Evolutionary conservation across 192 early-diverging fungal species (phyloP), one percentile per base, ranked within the genome.

Genomic region (Phycomyces nitens): DNA sequence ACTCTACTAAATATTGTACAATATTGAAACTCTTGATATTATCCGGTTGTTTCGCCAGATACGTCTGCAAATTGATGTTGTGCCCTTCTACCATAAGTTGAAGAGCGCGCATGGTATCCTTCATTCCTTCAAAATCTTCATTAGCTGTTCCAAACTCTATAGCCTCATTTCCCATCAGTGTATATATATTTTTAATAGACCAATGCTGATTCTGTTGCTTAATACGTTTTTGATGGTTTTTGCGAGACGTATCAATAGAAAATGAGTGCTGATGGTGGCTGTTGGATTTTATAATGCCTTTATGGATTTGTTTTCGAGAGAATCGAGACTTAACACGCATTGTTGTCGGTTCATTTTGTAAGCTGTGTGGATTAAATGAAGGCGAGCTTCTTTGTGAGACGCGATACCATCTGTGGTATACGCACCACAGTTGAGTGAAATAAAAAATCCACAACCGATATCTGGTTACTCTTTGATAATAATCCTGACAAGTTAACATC

Each of bases 21-120:
- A 66, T 66, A 42, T 66, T 66, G 50, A 66, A 66, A 23, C 65
- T 66, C 8, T 66, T 66, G 10, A 66, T 66, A 59, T 66, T 66
- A 41, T 66, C 65, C 1, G 65, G 65, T 2, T 66, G 65, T 50
- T 60, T 66, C 12, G 65, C 65, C 8, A 66, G 34, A 39, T 66
- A 66, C 0, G 65, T 60, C 16, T 66, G 65, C 4, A 66, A 20
- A 18, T 58, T 42, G 16, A 66, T 52, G 22, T 66, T 66, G 49
- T 66, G 65, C 2, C 65, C 65, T 52, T 66, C 65, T 9, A 66
- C 65, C 65, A 66, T 66, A n/a, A 66, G 39, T 27, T 66, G 65
- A 14, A 66, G 24, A 20, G 65, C 65, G 0, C 65, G 44, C 65
- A 66, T 66, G 0, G 65, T 52, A 53, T 66, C 57, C 56, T 39